Percentiles rank a stretch among this genome's conserved stretches.
These are phyloP conservation scores for Mucor plumbeus DNA, from an alignment of 371 early-diverging fungal genomes.

Conservation along the genomic window DNA sequence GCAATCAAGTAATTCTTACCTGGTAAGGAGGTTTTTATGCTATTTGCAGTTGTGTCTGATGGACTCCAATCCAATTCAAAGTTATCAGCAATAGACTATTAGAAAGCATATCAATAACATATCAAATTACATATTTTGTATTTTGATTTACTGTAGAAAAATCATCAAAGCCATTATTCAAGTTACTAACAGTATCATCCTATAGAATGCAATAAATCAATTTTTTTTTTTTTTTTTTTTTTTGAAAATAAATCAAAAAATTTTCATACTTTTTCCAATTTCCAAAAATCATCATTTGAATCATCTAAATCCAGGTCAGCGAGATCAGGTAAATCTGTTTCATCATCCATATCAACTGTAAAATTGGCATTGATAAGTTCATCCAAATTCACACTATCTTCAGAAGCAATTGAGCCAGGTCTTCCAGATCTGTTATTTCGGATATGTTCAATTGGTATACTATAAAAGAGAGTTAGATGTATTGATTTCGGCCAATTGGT, in stretches of 20 bases:
- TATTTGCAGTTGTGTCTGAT: not conserved
- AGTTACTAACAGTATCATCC: constrained; percentile 3
- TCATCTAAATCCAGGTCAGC: constrained; percentile 39
- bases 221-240: not conserved
- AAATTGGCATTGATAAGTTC: constrained; percentile 41
- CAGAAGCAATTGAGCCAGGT: constrained; percentile 33
- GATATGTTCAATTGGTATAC: constrained; percentile 25
- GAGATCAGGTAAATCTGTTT: constrained; percentile 33
- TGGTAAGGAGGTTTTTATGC: constrained; percentile 10
- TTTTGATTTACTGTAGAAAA: constrained; percentile 10
- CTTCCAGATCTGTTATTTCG: constrained; percentile 19
- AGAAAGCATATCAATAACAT: not conserved
- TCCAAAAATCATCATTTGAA: constrained; percentile 38
- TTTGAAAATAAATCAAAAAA: not conserved
- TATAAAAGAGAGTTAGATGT: not conserved
- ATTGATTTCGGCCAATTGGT: not conserved
- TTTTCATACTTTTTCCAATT: constrained; percentile 23
- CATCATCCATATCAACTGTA: constrained; percentile 39
- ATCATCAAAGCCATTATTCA: constrained; percentile 21
- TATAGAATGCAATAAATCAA: not conserved
- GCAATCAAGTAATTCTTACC: not conserved
- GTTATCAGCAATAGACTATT: constrained; percentile 7
- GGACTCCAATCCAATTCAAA: constrained; percentile 32
- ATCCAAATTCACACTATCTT: constrained; percentile 40
- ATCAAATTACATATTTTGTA: not conserved